These are phyloP conservation scores for Salix purpurea DNA, from an alignment of 345 rosid species.

Conservation along the genomic window DNA sequence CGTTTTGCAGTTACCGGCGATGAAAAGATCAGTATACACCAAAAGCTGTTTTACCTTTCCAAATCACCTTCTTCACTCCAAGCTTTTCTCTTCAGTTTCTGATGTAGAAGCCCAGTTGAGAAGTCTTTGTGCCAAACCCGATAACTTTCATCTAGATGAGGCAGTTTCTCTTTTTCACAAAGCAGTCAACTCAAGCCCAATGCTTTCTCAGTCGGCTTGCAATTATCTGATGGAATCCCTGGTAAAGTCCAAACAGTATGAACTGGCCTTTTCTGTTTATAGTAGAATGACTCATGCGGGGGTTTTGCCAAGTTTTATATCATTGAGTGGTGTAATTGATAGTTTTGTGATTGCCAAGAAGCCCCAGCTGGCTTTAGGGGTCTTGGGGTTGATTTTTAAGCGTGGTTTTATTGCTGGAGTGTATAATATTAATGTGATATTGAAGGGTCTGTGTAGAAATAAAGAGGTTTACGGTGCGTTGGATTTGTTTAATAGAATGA, in stretches of 20 bases:
- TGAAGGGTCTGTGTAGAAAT: slow-evolving; percentile 54
- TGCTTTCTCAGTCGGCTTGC: slow-evolving; percentile 35
- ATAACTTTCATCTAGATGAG: slow-evolving; percentile 22
- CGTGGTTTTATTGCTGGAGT: slow-evolving; percentile 48
- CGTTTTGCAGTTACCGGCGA: neutral
- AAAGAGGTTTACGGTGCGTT: slow-evolving; percentile 29
- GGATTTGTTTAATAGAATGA: slow-evolving; percentile 42
- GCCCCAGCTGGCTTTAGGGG: slow-evolving; percentile 40
- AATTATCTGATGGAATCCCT: slow-evolving; percentile 41
- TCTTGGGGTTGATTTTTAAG: slow-evolving; percentile 46
- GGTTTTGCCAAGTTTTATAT: slow-evolving; percentile 35
- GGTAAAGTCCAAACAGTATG: slow-evolving; percentile 50
- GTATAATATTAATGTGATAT: slow-evolving; percentile 40
- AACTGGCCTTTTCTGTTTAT: slow-evolving; percentile 45
- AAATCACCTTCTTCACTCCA: neutral
- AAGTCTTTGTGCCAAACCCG: slow-evolving; percentile 35
- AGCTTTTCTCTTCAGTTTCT: slow-evolving; percentile 26
- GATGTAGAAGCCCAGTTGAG: slow-evolving; percentile 33
- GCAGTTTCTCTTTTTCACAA: slow-evolving; percentile 43
- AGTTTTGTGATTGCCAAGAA: slow-evolving; percentile 39
- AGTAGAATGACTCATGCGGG: slow-evolving; percentile 33
- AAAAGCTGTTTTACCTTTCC: neutral
- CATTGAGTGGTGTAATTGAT: slow-evolving; percentile 52
- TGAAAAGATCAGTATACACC: neutral
- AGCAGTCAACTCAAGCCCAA: slow-evolving; percentile 31